phyloP scores from a whole-genome alignment of 139 green algal species.

The Chlamydomonas sphaeroides region DNA sequence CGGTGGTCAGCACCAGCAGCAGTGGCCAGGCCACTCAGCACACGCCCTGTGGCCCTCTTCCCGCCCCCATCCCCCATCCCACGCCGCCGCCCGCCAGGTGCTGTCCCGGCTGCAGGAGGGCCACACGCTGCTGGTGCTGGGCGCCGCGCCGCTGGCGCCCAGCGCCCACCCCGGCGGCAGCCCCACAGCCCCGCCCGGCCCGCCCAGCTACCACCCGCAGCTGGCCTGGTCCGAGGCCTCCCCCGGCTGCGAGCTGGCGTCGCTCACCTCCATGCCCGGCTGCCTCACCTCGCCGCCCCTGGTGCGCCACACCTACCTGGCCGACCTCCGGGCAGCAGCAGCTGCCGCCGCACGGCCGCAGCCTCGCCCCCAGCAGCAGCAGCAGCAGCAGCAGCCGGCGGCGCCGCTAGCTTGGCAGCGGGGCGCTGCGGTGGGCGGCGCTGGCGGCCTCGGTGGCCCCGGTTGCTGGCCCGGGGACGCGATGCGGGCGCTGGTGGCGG shows the following conservation, averaged over 20 bases:
- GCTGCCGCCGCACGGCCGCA: no score
- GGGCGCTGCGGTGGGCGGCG: neutral
- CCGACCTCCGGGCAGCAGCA: neutral
- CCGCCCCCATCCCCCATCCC: no score
- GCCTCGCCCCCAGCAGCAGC: neutral
- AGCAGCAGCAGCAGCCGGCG: neutral
- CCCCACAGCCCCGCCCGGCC: neutral
- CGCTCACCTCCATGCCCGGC: slow-evolving; percentile 24
- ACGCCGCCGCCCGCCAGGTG: neutral
- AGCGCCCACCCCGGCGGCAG: neutral
- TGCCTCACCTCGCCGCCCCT: neutral
- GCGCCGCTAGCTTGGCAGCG: neutral
- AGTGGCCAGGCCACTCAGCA: no score
- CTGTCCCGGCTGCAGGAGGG: slow-evolving; percentile 12
- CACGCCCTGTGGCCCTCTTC: no score
- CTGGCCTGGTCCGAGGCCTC: neutral
- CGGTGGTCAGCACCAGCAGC: no score
- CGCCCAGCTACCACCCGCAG: neutral
- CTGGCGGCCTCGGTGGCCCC: neutral
- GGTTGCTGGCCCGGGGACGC: neutral
- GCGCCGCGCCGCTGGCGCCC: neutral
- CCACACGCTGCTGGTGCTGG: slow-evolving; percentile 12
- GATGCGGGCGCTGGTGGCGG: neutral
- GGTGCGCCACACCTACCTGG: slow-evolving; percentile 13
- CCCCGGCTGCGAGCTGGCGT: neutral